A percentile compares a stretch with the other conserved stretches of the same genome.
Evolutionary conservation across 1,139 yeast genomes (phyloP).

Genomic region (Geotrichum armillariae): DNA sequence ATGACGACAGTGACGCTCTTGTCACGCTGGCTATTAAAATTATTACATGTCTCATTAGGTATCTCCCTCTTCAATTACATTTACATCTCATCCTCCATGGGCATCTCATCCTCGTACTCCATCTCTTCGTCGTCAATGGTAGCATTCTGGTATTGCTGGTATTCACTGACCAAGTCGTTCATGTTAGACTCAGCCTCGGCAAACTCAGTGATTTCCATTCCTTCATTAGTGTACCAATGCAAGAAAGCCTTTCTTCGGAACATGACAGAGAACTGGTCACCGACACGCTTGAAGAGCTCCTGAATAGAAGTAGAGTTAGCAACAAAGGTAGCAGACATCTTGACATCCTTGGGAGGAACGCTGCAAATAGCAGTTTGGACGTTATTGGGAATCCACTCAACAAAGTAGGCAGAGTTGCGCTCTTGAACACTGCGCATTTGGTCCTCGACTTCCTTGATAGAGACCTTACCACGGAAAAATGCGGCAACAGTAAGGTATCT

Average conservation of each 20-base stretch:
- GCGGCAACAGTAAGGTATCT: conserved; percentile 47
- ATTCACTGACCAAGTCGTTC: conserved; percentile 45
- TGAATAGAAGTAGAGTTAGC: conserved; percentile 49
- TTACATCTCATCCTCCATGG: conserved; percentile 7
- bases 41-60: conserved; percentile 1
- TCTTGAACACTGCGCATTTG: conserved; percentile 39
- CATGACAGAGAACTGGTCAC: conserved; percentile 46
- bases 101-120: conserved; percentile 27
- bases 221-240: conserved; percentile 50
- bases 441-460: conserved; percentile 49
- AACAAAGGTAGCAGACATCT: conserved; percentile 47
- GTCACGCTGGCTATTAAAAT: not conserved
- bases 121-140: conserved; percentile 42
- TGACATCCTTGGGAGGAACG: conserved; percentile 44
- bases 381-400: conserved; percentile 46
- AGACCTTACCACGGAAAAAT: conserved; percentile 47
- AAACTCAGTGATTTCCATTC: conserved; percentile 49
- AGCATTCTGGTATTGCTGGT: conserved; percentile 48
- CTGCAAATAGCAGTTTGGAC: conserved; percentile 47
- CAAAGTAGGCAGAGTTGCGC: conserved; percentile 43
- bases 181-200: conserved; percentile 48
- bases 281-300: conserved; percentile 45
- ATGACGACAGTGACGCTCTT: conserved; percentile 1
- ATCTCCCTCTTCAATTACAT: not conserved
- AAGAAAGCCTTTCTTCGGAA: conserved; percentile 47